These are phyloP conservation scores for Xylariaceae sp. DNA, from an alignment of 2,329 filamentous ascomycete genomes.

Conservation along the genomic window DNA sequence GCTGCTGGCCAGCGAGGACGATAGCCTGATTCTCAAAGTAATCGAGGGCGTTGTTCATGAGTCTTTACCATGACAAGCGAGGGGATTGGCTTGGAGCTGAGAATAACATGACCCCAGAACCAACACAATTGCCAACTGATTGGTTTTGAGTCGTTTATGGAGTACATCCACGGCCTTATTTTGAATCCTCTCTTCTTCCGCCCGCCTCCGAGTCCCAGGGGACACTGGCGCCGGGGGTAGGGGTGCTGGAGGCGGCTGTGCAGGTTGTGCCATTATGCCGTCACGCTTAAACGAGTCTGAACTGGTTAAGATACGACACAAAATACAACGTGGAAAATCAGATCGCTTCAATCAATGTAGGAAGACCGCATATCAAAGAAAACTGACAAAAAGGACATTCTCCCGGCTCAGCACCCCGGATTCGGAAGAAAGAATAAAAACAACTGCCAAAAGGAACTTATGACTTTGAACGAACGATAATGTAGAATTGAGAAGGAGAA, in stretches of 20 bases:
- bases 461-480: too few species aligned
- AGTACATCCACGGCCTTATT: slow-evolving; percentile 6
- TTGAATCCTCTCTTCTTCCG: slow-evolving; percentile 7
- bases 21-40: slow-evolving; percentile 14
- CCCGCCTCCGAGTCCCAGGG: neutral
- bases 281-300: too few species aligned
- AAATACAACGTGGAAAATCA: too few species aligned
- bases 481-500: too few species aligned
- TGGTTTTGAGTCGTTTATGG: slow-evolving; percentile 2
- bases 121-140: slow-evolving; percentile 16
- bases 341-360: too few species aligned
- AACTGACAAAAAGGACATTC: too few species aligned
- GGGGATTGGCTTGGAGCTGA: slow-evolving; percentile 4
- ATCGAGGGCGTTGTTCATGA: slow-evolving; percentile 12
- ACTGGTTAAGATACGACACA: too few species aligned
- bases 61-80: slow-evolving; percentile 17
- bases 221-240: neutral
- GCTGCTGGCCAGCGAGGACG: neutral
- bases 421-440: too few species aligned
- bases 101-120: slow-evolving; percentile 14
- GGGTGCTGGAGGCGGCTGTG: neutral
- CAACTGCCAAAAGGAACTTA: too few species aligned
- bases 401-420: too few species aligned
- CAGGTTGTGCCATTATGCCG: too few species aligned
- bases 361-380: too few species aligned